Evolutionary conservation across 768 basidiomycete species (phyloP).

Genomic region (Ramaria sp.): DNA sequence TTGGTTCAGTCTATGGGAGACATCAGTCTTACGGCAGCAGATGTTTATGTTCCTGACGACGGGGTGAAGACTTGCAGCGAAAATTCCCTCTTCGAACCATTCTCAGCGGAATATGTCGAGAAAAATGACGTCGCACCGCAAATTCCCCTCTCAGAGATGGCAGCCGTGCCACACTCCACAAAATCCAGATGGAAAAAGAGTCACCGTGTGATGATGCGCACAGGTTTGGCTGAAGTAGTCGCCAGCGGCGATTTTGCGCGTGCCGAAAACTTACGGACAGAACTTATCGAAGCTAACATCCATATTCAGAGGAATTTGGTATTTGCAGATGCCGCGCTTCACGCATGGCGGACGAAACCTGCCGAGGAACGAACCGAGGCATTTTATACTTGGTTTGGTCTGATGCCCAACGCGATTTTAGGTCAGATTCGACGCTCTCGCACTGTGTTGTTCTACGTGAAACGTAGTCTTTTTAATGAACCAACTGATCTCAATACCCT

Average conservation of each 20-base stretch:
- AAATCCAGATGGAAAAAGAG: not conserved
- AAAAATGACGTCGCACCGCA: not conserved
- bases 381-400: conserved; percentile 7
- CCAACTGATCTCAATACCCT: conserved; percentile 8
- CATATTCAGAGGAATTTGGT: conserved; percentile 7
- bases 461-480: not conserved
- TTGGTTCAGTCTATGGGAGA: not conserved
- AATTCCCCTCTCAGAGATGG: not conserved
- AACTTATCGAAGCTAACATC: not conserved
- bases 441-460: not conserved
- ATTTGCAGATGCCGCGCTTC: conserved; percentile 1
- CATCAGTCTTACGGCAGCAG: not conserved
- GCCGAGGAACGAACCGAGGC: conserved; percentile 3
- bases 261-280: conserved; percentile 5
- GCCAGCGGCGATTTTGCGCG: not conserved
- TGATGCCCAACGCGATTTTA: not conserved
- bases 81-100: not conserved
- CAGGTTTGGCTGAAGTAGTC: not conserved
- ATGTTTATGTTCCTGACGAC: not conserved
- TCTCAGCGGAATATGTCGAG: not conserved
- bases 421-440: conserved; percentile 1
- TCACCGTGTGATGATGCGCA: conserved; percentile 4
- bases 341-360: conserved; percentile 2
- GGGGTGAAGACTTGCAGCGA: not conserved
- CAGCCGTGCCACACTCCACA: not conserved